Evolutionary conservation across 495 filamentous ascomycete species (phyloP).

Genomic region (Usnea hakonensis): DNA sequence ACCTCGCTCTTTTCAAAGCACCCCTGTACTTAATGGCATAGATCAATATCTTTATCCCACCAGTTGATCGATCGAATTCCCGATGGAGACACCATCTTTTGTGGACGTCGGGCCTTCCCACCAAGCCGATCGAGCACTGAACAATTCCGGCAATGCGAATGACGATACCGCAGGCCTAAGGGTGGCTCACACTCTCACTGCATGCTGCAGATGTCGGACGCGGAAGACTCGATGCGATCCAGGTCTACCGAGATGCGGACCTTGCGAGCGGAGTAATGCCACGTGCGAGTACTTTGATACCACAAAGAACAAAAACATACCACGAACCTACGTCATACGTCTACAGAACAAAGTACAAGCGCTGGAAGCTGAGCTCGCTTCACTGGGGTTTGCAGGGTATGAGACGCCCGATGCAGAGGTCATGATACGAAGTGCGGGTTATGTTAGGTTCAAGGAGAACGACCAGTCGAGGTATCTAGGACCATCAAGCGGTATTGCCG

Average conservation of each 20-base stretch:
- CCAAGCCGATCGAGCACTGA: neutral
- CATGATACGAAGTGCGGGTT: slow-evolving; percentile 71
- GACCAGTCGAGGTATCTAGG: slow-evolving; percentile 86
- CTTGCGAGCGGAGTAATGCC: slow-evolving; percentile 83
- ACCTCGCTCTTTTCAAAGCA: neutral
- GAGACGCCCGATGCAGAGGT: slow-evolving; percentile 65
- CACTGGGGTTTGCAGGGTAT: slow-evolving; percentile 54
- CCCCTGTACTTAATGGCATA: neutral
- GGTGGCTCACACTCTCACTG: slow-evolving; percentile 78
- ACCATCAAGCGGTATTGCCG: slow-evolving; percentile 86
- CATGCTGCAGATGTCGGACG: slow-evolving; percentile 78
- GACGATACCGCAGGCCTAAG: slow-evolving; percentile 43
- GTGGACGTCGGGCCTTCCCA: neutral
- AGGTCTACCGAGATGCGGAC: slow-evolving; percentile 79
- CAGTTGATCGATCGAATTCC: neutral
- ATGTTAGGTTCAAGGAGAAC: slow-evolving; percentile 70
- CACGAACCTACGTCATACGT: slow-evolving; percentile 78
- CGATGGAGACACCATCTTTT: neutral
- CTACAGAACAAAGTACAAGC: slow-evolving; percentile 73
- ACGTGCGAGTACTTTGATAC: slow-evolving; percentile 92
- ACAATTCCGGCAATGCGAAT: slow-evolving; percentile 26
- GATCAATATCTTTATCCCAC: neutral
- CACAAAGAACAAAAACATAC: slow-evolving; percentile 64
- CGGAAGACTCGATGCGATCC: slow-evolving; percentile 93
- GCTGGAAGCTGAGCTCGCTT: slow-evolving; percentile 65